phyloP scores from a whole-genome alignment of 208 protist genomes.

The Acanthamoeba sp. region DNA sequence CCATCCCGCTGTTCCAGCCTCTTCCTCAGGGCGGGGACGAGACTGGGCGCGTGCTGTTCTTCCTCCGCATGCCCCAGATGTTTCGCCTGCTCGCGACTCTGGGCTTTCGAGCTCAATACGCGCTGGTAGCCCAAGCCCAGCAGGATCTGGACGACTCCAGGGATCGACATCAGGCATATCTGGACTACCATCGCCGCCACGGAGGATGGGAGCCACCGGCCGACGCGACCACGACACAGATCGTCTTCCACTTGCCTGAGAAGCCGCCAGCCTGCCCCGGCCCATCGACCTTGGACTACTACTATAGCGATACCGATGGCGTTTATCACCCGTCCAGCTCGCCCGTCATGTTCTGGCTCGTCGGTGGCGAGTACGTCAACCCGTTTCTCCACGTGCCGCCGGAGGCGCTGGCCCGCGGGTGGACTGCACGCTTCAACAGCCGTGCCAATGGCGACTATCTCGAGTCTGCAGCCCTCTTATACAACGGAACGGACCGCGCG shows the following conservation, averaged over 20 bases:
- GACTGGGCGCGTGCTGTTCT: background rate
- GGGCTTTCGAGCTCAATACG: background rate
- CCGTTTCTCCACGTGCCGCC: background rate
- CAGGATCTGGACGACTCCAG: background rate
- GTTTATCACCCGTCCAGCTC: background rate
- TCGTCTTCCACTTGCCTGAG: background rate
- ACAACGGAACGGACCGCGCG: background rate
- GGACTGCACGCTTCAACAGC: background rate
- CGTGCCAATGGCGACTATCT: background rate
- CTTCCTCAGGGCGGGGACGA: background rate
- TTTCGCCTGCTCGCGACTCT: background rate
- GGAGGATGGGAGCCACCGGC: background rate
- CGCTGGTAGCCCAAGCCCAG: background rate
- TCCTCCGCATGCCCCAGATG: background rate
- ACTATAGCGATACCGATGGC: background rate
- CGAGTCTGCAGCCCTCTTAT: background rate
- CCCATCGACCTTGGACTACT: background rate
- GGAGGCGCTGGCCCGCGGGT: background rate
- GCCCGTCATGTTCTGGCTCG: background rate
- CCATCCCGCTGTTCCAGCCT: background rate
- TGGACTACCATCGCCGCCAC: background rate
- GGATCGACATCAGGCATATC: background rate
- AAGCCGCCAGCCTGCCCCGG: background rate
- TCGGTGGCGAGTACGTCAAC: background rate
- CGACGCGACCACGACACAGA: background rate